Conservation (phyloP, 148 eudicot species). For the Cornus kousa region DNA sequence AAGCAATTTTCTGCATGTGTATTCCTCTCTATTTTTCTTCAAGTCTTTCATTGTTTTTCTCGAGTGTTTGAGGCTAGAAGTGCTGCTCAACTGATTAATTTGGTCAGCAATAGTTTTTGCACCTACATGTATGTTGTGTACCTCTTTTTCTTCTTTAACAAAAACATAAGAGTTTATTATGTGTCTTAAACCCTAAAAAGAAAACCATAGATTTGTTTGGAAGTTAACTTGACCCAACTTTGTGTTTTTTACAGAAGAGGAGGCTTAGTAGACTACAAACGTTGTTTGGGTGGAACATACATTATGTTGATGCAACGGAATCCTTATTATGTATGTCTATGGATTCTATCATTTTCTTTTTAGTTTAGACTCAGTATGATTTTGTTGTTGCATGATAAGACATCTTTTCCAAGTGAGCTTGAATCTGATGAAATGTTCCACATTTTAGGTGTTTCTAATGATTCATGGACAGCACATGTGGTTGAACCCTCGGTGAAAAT, state of each 20-base stretch:
- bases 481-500: conserved; percentile 58
- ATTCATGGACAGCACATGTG: conserved; percentile 61
- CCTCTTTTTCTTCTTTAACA: too few species aligned
- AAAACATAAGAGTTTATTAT: too few species aligned
- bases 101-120: too few species aligned
- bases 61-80: too few species aligned
- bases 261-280: conserved; percentile 65
- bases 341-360: not conserved
- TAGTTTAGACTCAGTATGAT: not conserved
- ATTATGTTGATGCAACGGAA: conserved; percentile 73
- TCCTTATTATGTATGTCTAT: conserved; percentile 48
- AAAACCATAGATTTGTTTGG: not conserved
- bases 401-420: not conserved
- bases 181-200: too few species aligned
- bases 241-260: conserved; percentile 54
- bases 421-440: not conserved
- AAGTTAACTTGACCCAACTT: not conserved
- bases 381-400: not conserved
- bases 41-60: too few species aligned
- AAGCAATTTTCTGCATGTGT: too few species aligned
- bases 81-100: too few species aligned
- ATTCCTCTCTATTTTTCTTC: too few species aligned
- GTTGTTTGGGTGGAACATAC: conserved; percentile 77
- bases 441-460: conserved; percentile 49
- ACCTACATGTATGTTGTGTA: too few species aligned